Evolutionary conservation across 1,139 yeast genomes (phyloP), one percentile per base, ranked within the genome.

Genomic region (Scheffersomyces segobiensis): DNA sequence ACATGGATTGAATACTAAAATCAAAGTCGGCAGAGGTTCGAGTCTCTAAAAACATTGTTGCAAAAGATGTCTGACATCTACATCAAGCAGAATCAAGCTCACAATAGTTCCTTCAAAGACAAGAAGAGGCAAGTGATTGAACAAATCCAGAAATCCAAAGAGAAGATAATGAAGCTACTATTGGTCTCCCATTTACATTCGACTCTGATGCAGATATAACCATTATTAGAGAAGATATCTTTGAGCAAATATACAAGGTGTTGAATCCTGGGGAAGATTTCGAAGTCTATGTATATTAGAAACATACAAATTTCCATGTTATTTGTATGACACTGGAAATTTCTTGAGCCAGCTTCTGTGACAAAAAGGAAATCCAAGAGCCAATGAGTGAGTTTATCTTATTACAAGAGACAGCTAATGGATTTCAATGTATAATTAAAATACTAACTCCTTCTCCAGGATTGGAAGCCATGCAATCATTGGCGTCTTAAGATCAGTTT

Each of bases 401-500:
- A 18, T 54, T 58, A 21, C 55, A 52, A 5, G 60, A 64, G 49
- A 24, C 55, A 19, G 51, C 51, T 3, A 56, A 61, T 12, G 69
- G 66, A 8, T 32, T 56, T 6, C 56, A 32, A 20, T 65, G 68
- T 58, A 49, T 64, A 49, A 65, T 71, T 22, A 72, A 67, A 3
- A 56, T 67, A 39, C 42, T 32, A 17, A 32, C 42, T 32, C 42
- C 42, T 32, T 32, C 42, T 32, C 42, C 42, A 32, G 57, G 61
- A 18, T 65, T 69, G 18, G 58, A 62, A 39, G 59, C 46, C 50
- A 53, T 20, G 57, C 62, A 8, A 67, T 75, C 46, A 65, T 77
- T 56, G 81, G 80, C 3, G 77, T 72, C 63, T 71, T 79, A 62
- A 74, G 82, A 62, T 68, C 71, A 50, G 71, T 73, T 51, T 79